Base-by-base conservation (phyloP, 306 rosid species). In the Gynostemma pentaphyllum region DNA sequence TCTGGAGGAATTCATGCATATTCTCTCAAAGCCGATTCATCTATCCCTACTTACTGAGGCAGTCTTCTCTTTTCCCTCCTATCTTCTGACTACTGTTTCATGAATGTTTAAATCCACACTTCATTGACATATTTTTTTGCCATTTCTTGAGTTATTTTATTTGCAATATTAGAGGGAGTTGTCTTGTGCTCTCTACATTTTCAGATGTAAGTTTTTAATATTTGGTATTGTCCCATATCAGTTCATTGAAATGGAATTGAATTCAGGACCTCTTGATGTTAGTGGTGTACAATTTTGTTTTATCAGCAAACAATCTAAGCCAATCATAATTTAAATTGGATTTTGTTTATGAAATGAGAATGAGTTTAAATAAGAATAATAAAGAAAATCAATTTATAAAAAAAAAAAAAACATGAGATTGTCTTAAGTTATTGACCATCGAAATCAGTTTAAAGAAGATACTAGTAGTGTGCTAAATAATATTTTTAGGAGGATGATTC, bases 1-100 rank as follows among this genome's bases (percentile, higher is more conserved):
- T 60, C 86, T 10, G 96, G 97, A 3, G 97, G 97, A 68, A 87
- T 91, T 68, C 86, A 91, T 80, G 96, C 87, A 53, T 91, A 91
- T 78, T 82, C 96, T 37, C 68, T 39, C 21, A 77, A 81, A 74
- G 88, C 73, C 51, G 98, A 91, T 80, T 95, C 80, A 63, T 82
- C 95, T 15, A 70, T 91, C 70, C 96, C 96, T 18, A 91, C 95
- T 18, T 87, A 91, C 60, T 90, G 85, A 87, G 44, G 57, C 46
- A 34, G 9, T 28, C 28, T 45, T 56, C 19, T 1, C 9, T 9
- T 7, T 10, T 55, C 4, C 32, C 7, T 7, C 15, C n/a, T 5
- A 3, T 21, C 16, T 9, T 28, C 29, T 0, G n/a, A 42, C 46
- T 45, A 7, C 19, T 45, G 4, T 45, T 2, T n/a, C 22, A 0